Conservation (phyloP, 495 filamentous ascomycete genomes). For the Annulohypoxylon bovei region DNA sequence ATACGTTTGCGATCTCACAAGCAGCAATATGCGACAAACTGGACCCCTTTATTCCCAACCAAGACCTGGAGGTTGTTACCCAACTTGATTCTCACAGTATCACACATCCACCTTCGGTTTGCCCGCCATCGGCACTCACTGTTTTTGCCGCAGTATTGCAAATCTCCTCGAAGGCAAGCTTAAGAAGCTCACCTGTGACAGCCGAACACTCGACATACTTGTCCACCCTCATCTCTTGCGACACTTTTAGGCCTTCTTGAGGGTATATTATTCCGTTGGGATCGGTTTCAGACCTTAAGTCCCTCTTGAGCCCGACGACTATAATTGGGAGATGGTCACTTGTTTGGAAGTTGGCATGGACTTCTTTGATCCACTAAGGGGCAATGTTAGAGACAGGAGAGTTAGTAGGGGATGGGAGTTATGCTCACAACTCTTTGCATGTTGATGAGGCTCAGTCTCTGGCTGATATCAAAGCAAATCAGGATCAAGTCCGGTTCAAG, state of each 20-base stretch:
- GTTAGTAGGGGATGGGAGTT: constrained; percentile 4
- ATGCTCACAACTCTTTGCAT: constrained; percentile 65
- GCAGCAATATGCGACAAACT: background rate
- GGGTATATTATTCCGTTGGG: constrained; percentile 76
- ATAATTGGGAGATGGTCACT: constrained; percentile 73
- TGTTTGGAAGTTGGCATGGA: constrained; percentile 68
- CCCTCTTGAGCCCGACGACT: constrained; percentile 83
- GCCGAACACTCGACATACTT: constrained; percentile 92
- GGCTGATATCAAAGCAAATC: constrained; percentile 83
- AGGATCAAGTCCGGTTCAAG: constrained; percentile 77
- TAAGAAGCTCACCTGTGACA: constrained; percentile 80
- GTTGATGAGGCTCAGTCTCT: constrained; percentile 70
- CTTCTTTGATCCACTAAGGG: constrained; percentile 73
- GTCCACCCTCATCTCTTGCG: constrained; percentile 85
- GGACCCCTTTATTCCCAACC: background rate
- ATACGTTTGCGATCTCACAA: background rate
- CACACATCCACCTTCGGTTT: constrained; percentile 55
- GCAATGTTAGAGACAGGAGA: constrained; percentile 12
- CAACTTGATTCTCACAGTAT: constrained; percentile 42
- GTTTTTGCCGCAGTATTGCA: constrained; percentile 74
- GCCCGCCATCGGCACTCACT: constrained; percentile 56
- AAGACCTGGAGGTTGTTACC: background rate
- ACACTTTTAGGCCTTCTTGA: constrained; percentile 76
- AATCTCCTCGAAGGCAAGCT: constrained; percentile 80
- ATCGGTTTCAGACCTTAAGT: constrained; percentile 71